Conservation (phyloP, 2,329 filamentous ascomycete species). For the Cladosporium oxysporum region DNA sequence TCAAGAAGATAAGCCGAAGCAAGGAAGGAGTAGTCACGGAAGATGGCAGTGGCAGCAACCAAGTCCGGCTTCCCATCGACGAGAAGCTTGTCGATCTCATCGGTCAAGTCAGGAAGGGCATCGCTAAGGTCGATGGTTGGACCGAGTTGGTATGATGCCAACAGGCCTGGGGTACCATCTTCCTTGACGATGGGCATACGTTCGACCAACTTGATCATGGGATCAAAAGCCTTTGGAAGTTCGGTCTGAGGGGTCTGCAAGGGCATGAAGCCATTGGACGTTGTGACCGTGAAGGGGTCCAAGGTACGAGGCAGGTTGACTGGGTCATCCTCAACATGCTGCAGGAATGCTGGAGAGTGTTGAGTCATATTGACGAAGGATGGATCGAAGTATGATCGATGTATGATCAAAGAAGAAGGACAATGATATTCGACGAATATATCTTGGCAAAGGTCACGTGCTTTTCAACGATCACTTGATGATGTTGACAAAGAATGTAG, state of each 20-base stretch:
- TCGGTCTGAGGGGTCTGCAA: slow-evolving; percentile 52
- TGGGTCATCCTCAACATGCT: slow-evolving; percentile 34
- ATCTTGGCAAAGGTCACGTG: slow-evolving; percentile 17
- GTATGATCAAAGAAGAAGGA: slow-evolving; percentile 1
- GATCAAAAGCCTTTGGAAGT: slow-evolving; percentile 72
- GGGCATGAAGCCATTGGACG: slow-evolving; percentile 72
- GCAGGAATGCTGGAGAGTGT: slow-evolving; percentile 22
- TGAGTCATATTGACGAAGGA: neutral
- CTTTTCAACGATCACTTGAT: neutral
- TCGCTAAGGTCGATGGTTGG: slow-evolving; percentile 62
- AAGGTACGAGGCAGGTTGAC: slow-evolving; percentile 29
- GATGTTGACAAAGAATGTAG: neutral
- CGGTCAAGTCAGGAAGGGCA: slow-evolving; percentile 76
- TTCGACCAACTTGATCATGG: slow-evolving; percentile 69
- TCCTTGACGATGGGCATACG: slow-evolving; percentile 77
- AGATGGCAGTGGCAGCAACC: slow-evolving; percentile 79
- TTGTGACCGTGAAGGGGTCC: slow-evolving; percentile 71
- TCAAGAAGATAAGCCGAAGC: slow-evolving; percentile 88
- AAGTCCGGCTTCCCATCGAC: slow-evolving; percentile 69
- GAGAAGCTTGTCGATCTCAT: slow-evolving; percentile 52
- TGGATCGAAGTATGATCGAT: neutral
- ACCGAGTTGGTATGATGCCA: slow-evolving; percentile 73
- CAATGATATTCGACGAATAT: neutral
- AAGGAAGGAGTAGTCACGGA: slow-evolving; percentile 89
- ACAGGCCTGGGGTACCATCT: slow-evolving; percentile 72